phyloP scores from a whole-genome alignment of 2,329 filamentous ascomycete genomes.

The Neofusicoccum cordaticola region DNA sequence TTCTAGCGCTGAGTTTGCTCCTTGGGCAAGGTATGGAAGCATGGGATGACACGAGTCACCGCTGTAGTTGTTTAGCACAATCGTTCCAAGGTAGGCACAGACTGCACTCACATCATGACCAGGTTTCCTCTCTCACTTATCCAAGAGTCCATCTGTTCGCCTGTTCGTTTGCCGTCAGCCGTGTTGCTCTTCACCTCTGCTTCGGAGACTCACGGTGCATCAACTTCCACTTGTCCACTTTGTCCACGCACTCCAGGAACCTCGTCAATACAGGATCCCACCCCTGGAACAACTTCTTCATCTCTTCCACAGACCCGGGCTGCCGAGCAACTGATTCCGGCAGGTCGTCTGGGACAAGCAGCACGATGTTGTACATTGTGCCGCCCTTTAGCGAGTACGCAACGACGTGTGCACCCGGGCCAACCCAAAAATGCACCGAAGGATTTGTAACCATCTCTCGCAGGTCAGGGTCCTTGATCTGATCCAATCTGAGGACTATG shows the following conservation, averaged over 20 bases:
- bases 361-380: conserved; percentile 62
- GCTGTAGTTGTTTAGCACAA: conserved; percentile 18
- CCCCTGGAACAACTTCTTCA: conserved; percentile 56
- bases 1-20: conserved; percentile 66
- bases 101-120: conserved; percentile 35
- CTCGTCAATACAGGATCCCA: conserved; percentile 62
- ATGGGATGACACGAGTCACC: conserved; percentile 35
- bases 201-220: conserved; percentile 46
- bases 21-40: conserved; percentile 34
- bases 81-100: conserved; percentile 59
- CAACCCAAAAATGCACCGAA: conserved; percentile 61
- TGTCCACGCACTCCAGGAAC: conserved; percentile 52
- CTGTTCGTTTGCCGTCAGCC: neutral
- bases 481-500: conserved; percentile 54
- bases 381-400: conserved; percentile 61
- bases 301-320: conserved; percentile 57
- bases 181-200: neutral
- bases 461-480: conserved; percentile 53
- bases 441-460: conserved; percentile 53
- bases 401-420: conserved; percentile 60
- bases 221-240: conserved; percentile 67
- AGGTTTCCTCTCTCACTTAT: conserved; percentile 23
- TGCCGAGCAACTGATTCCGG: conserved; percentile 53
- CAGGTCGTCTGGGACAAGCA: conserved; percentile 63
- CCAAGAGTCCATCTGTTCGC: conserved; percentile 15